Conservation (phyloP, 2,329 filamentous ascomycete genomes). For the Penicillium nordicum region DNA sequence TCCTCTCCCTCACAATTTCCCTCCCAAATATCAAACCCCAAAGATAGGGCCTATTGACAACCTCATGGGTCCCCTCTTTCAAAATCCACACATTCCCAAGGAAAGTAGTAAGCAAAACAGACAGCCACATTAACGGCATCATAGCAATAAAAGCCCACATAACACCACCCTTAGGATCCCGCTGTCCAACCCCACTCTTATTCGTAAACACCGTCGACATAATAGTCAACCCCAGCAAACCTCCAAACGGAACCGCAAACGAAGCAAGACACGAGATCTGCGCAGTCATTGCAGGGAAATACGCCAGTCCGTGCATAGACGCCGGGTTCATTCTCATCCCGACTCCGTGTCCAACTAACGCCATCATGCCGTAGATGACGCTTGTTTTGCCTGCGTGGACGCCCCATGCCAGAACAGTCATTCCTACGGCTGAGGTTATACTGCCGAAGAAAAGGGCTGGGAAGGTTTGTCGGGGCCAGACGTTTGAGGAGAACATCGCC, state of each 20-base stretch:
- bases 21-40: not conserved
- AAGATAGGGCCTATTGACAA: constrained; percentile 16
- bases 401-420: not conserved
- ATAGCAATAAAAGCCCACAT: constrained; percentile 64
- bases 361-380: constrained; percentile 64
- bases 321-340: constrained; percentile 65
- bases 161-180: constrained; percentile 43
- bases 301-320: constrained; percentile 49
- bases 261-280: not conserved
- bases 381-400: constrained; percentile 31
- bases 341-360: constrained; percentile 59
- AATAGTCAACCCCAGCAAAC: not conserved
- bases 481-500: not conserved
- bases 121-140: constrained; percentile 55
- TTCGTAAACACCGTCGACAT: constrained; percentile 3
- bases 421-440: not conserved
- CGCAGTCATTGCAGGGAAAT: not conserved
- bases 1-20: not conserved
- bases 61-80: constrained; percentile 24
- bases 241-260: not conserved
- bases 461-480: not conserved
- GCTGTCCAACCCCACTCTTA: not conserved
- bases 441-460: not conserved
- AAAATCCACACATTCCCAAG: constrained; percentile 54
- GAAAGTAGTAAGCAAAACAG: constrained; percentile 43